Conservation (phyloP, 805 yeast species). For the Sugiyamaella floridensis region DNA sequence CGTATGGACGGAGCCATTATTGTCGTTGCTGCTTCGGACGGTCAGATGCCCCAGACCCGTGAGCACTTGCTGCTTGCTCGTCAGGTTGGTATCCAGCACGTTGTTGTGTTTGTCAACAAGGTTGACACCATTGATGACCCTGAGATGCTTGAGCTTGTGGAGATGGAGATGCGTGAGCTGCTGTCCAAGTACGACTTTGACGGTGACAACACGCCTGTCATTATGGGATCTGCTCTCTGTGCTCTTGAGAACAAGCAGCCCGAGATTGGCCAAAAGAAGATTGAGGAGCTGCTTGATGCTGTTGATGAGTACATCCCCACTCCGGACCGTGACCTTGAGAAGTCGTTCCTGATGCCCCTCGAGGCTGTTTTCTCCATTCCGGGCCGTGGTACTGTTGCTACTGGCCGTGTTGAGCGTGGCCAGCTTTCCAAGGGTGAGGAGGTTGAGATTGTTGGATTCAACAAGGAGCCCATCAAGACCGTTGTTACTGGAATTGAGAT, state of each 20-base stretch:
- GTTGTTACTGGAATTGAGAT: conserved; percentile 97
- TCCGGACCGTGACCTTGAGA: conserved; percentile 91
- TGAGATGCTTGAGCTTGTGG: conserved; percentile 98
- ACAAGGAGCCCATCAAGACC: conserved; percentile 80
- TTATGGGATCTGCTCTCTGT: conserved; percentile 97
- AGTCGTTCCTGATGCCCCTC: conserved; percentile 93
- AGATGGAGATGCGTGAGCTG: conserved; percentile 99
- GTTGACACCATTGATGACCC: conserved; percentile 97
- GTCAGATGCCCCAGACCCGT: conserved; percentile 99
- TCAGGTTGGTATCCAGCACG: conserved; percentile 97
- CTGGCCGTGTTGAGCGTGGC: conserved; percentile 99
- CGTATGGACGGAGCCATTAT: conserved; percentile 99
- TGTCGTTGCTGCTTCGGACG: conserved; percentile 98
- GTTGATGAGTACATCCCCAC: conserved; percentile 95
- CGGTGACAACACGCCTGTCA: conserved; percentile 95
- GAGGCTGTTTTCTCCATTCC: conserved; percentile 97
- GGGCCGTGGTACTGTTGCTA: conserved; percentile 99
- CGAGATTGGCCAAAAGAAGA: conserved; percentile 86
- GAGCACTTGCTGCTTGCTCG: conserved; percentile 97
- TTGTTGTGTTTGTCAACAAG: conserved; percentile 97
- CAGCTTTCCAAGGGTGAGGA: conserved; percentile 96
- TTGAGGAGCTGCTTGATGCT: conserved; percentile 77
- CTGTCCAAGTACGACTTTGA: conserved; percentile 88
- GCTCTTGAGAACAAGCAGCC: conserved; percentile 85
- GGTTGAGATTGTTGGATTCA: conserved; percentile 91